These are phyloP conservation scores for Darksidea phi DNA, from an alignment of 495 filamentous ascomycete species.

Conservation along the genomic window DNA sequence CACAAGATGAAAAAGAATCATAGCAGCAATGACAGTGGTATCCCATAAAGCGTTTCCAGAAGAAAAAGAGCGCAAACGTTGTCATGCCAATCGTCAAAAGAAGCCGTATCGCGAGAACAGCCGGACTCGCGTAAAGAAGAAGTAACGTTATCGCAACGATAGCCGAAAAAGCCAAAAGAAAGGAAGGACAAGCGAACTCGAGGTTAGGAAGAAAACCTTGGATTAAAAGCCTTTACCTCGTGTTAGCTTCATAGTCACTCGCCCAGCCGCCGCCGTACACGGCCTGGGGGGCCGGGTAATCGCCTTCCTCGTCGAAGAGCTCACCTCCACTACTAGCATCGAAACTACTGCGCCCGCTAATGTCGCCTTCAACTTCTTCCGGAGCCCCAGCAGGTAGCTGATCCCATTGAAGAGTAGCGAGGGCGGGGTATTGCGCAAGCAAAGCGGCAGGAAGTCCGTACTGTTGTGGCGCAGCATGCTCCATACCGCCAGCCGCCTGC, in stretches of 20 bases:
- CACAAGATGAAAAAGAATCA: too few species aligned
- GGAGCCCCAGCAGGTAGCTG: conserved; percentile 45
- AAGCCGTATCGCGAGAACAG: too few species aligned
- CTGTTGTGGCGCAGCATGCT: conserved; percentile 10
- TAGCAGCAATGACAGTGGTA: too few species aligned
- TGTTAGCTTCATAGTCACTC: conserved; percentile 33
- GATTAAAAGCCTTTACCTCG: conserved; percentile 4
- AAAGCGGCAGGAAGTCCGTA: conserved; percentile 74
- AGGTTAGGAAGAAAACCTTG: background rate
- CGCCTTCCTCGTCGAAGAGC: conserved; percentile 56
- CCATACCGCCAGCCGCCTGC: conserved; percentile 17
- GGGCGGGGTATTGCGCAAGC: conserved; percentile 84
- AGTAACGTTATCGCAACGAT: too few species aligned
- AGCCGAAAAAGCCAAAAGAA: background rate
- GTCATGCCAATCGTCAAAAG: too few species aligned
- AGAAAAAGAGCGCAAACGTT: too few species aligned
- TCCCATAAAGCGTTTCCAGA: too few species aligned
- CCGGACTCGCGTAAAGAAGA: too few species aligned
- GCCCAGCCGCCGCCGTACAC: conserved; percentile 30
- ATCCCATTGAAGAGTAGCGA: conserved; percentile 81
- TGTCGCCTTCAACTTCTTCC: conserved; percentile 59
- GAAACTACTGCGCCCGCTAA: conserved; percentile 81
- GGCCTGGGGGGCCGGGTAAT: conserved; percentile 40
- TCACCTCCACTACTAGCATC: conserved; percentile 76
- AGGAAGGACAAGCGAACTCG: too few species aligned